phyloP scores from a whole-genome alignment of 768 basidiomycete species.

The Kockovaella imperatae region DNA sequence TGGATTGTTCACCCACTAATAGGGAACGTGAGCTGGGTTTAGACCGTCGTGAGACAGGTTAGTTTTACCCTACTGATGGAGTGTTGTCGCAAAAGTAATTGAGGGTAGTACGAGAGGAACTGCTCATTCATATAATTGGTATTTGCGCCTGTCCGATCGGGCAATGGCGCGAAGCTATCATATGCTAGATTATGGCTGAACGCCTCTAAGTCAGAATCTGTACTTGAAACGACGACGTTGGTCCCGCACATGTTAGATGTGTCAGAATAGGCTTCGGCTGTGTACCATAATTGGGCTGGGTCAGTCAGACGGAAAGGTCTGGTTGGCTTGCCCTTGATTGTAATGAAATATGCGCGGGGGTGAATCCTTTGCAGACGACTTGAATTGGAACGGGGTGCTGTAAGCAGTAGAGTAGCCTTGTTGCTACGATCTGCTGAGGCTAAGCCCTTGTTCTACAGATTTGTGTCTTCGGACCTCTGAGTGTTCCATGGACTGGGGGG shows the following conservation, averaged over 20 bases:
- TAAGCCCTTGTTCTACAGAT: conserved; percentile 65
- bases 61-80: conserved; percentile 78
- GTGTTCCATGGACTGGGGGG: conserved; percentile 1
- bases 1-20: conserved; percentile 75
- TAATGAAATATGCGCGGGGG: conserved; percentile 61
- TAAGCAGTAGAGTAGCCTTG: conserved; percentile 72
- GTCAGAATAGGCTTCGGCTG: conserved; percentile 63
- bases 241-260: conserved; percentile 60
- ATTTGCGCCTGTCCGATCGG: conserved; percentile 70
- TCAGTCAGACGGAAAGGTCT: conserved; percentile 53
- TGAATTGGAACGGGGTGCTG: conserved; percentile 67
- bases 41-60: conserved; percentile 78
- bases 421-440: conserved; percentile 70
- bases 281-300: conserved; percentile 57
- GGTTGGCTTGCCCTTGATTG: conserved; percentile 52
- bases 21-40: conserved; percentile 63
- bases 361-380: conserved; percentile 74
- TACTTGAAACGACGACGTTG: conserved; percentile 67
- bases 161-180: conserved; percentile 73
- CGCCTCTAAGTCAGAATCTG: conserved; percentile 75
- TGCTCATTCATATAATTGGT: conserved; percentile 75
- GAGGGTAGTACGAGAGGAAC: conserved; percentile 77
- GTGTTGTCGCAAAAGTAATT: conserved; percentile 67
- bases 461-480: conserved; percentile 47
- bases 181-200: conserved; percentile 78